phyloP scores from a whole-genome alignment of 495 filamentous ascomycete species.

The Aspergillus kassunensis region DNA sequence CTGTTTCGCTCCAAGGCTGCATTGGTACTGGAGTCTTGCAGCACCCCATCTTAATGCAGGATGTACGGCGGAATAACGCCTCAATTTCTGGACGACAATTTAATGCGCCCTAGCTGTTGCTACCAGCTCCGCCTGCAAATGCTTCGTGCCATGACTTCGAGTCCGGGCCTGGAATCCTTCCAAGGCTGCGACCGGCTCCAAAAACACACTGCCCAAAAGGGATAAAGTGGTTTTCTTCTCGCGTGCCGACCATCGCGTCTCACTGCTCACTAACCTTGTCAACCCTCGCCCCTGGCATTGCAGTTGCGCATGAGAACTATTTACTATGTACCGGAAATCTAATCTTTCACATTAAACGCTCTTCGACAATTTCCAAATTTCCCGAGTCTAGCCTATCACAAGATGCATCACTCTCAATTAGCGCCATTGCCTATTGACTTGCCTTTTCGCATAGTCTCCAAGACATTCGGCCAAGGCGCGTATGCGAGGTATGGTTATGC shows the following conservation, averaged over 20 bases:
- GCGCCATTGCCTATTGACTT: constrained; percentile 81
- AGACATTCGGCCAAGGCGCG: constrained; percentile 92
- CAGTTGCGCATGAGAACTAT: not conserved
- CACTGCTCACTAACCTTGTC: constrained; percentile 19
- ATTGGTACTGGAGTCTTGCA: no score
- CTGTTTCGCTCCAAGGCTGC: no score
- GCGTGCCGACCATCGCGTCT: constrained; percentile 29
- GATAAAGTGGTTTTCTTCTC: constrained; percentile 43
- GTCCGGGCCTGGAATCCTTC: not conserved
- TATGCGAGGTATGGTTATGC: constrained; percentile 80
- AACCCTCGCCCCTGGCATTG: constrained; percentile 16
- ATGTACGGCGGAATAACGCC: no score
- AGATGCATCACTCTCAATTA: constrained; percentile 73
- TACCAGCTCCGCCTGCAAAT: not conserved
- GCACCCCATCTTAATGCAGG: no score
- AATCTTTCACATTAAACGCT: not conserved
- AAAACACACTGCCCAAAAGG: constrained; percentile 44
- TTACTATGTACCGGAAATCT: constrained; percentile 1
- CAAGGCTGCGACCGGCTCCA: constrained; percentile 4
- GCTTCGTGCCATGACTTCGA: no score
- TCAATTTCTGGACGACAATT: no score
- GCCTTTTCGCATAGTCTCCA: constrained; percentile 91
- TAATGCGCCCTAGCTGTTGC: no score
- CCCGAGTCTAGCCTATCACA: constrained; percentile 9
- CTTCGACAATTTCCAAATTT: not conserved